Base-by-base conservation (phyloP, 1,139 yeast genomes). In the Suhomyces atakaporum region DNA sequence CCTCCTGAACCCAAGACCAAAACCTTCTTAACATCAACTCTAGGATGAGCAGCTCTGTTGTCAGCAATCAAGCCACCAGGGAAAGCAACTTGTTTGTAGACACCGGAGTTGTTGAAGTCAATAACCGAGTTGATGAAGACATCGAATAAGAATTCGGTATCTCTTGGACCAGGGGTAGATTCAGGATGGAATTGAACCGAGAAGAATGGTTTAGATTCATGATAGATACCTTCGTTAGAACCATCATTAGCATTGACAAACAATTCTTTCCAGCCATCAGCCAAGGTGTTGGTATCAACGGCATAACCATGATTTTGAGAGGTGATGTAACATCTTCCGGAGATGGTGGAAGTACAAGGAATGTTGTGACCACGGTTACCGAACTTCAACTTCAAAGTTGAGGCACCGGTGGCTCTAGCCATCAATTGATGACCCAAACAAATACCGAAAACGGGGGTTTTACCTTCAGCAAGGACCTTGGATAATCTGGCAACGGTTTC, bases 181-280 rank as follows among this genome's bases (percentile, higher is more conserved):
- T 94, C 99, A 15, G 99, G 99, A 62, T 94, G 99, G 78, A 94
- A 92, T 74, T 94, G 99, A 33, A 92, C 97, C n/a, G 98, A 92
- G 75, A 94, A 94, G 62, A 75, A 84, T 31, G 99, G 98, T 62
- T 85, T 75, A 45, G 79, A 73, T 31, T 84, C 77, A 66, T 90
- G 90, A 73, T 88, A 90, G 50, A 94, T 89, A 81, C 99, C 99
- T 73, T 94, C 99, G 64, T 94, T 94, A 27, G 98, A 90, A 41
- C 92, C 92, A 65, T 94, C 99, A 58, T 94, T 94, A 43, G 97
- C 89, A 60, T 94, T 94, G 37, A 88, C 92, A 56, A 94, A 94
- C 54, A 92, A 78, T 65, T 90, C 96, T 62, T 86, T 81, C 97
- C 97, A 92, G 44, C 88, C 95, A 10, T 63, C 46, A n/a, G 71